Evolutionary conservation across 2,329 filamentous ascomycete genomes (phyloP), one percentile per base, ranked within the genome.

Genomic region (Neospermospora avenae): DNA sequence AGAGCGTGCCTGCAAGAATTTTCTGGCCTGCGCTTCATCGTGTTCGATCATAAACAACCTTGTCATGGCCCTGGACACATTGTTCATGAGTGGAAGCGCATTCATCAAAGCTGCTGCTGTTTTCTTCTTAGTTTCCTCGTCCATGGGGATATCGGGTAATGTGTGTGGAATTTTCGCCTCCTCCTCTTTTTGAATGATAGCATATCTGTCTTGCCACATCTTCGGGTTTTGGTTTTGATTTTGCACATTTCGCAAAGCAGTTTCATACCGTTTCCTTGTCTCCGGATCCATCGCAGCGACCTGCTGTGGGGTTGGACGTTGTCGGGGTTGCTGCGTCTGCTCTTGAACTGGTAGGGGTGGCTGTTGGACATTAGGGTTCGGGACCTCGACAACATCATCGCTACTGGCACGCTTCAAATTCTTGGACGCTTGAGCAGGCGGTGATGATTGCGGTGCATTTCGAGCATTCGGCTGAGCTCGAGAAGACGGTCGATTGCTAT

Each of bases 321-420:
- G 69, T 48, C 67, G 68, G 14, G 70, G 70, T 28, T 75, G 74
- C 20, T 70, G 67, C 16, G 65, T 59, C 65, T 59, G 52, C 59
- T 67, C 69, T 60, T 73, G 73, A 54, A 66, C 65, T 58, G 73
- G 75, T 45, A 72, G 71, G 8, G 65, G 57, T 11, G 59, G 37
- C 25, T 62, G 69, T 42, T 67, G 67, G 11, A 57, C 42, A 58
- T 75, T 74, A 7, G 74, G 74, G 61, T 76, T 73, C 48, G 74
- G 74, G 34, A 73, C 67, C 58, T 79, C 78, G 37, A 75, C 67
- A n/a, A 74, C 69, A 66, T 82, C 79, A 64, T 82, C 79, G 57
- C 72, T 73, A 48, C 63, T 74, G 3, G 75, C 68, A 61, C 80
- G 72, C 67, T 78, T 79, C 24, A 76, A 59, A 35, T 67, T 76